Base-by-base conservation (phyloP, 208 protist species). In the Acanthamoeba triangularis region DNA sequence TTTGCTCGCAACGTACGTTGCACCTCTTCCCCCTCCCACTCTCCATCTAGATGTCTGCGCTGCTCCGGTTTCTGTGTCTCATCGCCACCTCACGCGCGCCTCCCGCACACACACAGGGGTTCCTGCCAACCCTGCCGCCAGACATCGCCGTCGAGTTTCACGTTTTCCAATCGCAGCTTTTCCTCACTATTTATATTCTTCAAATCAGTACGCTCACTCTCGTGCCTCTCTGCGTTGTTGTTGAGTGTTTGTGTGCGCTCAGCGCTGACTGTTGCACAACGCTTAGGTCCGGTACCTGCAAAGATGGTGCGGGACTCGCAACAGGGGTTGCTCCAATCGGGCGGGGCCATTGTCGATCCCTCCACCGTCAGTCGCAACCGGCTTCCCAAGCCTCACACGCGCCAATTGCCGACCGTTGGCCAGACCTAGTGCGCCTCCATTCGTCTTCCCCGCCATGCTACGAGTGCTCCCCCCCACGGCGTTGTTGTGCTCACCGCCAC, bases 141-240 rank as follows among this genome's bases (percentile, higher is more conserved):
- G 72, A 82, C 25, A 20, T 82, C 10, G 72, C 37, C 13, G 41
- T 82, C 41, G 72, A 82, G 72, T 82, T 82, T 16, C 72, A 82
- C 30, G 35, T 82, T 13, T 82, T 44, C 35, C 20, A 82, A 25
- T 25, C 72, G 37, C 72, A 82, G 72, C 41, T 82, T 16, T 44
- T 82, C 72, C 72, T 82, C 35, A 49, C 72, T 33, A 33, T 82
- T 25, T 82, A 47, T 82, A 20, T 82, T 14, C 72, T 82, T 18
- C 72, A 82, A 23, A 82, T 82, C 30, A 47, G 72, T 82, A 82
- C 72, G 72, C 33, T 82, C 37, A n/a, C n/a, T 61, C 54, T 61
- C 20, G 20, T 8, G 16, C 16, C 54, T 61, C 54, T 61, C 63
- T 69, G 63, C 28, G 28, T 30, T 33, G 63, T 69, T 35, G 41